Percentiles rank a stretch among this genome's conserved stretches.
These are phyloP conservation scores for Coemansia sp. DNA, from an alignment of 192 early-diverging fungal species.

Conservation along the genomic window DNA sequence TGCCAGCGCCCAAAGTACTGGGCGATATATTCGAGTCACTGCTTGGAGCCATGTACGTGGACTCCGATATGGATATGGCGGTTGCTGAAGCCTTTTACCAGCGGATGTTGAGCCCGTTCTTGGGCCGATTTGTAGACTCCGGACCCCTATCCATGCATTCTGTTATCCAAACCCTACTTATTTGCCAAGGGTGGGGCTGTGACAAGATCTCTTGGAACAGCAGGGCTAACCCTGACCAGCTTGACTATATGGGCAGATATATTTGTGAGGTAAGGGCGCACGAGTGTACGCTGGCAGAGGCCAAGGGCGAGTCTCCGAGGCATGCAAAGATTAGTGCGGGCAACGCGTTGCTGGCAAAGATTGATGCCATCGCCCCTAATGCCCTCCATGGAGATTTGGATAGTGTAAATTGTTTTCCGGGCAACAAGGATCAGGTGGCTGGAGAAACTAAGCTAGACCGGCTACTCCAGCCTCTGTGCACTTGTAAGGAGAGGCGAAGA, in stretches of 20 bases:
- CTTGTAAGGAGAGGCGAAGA: slow-evolving; percentile 23
- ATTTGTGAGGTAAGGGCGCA: slow-evolving; percentile 38
- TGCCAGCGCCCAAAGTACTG: slow-evolving; percentile 86
- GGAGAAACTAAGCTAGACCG: slow-evolving; percentile 22
- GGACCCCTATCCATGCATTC: slow-evolving; percentile 52
- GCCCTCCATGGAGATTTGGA: slow-evolving; percentile 41
- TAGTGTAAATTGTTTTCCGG: slow-evolving; percentile 8
- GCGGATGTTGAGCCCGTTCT: slow-evolving; percentile 43
- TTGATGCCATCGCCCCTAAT: slow-evolving; percentile 47
- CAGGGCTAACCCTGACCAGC: slow-evolving; percentile 25
- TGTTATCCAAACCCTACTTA: slow-evolving; percentile 44
- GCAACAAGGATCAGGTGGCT: background rate
- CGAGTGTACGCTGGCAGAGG: slow-evolving; percentile 13
- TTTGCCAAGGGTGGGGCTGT: slow-evolving; percentile 57
- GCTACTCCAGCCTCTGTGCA: slow-evolving; percentile 47
- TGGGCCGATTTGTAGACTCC: slow-evolving; percentile 54
- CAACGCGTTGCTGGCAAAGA: slow-evolving; percentile 21
- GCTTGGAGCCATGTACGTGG: slow-evolving; percentile 85
- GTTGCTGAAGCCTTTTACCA: slow-evolving; percentile 55
- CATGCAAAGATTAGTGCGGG: slow-evolving; percentile 45
- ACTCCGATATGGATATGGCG: slow-evolving; percentile 70
- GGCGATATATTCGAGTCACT: slow-evolving; percentile 90
- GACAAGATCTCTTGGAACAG: slow-evolving; percentile 27
- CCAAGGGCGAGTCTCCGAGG: slow-evolving; percentile 41
- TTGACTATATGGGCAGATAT: slow-evolving; percentile 37